phyloP scores from a whole-genome alignment of 805 yeast species.

The Kluyveromyces nonfermentans region DNA sequence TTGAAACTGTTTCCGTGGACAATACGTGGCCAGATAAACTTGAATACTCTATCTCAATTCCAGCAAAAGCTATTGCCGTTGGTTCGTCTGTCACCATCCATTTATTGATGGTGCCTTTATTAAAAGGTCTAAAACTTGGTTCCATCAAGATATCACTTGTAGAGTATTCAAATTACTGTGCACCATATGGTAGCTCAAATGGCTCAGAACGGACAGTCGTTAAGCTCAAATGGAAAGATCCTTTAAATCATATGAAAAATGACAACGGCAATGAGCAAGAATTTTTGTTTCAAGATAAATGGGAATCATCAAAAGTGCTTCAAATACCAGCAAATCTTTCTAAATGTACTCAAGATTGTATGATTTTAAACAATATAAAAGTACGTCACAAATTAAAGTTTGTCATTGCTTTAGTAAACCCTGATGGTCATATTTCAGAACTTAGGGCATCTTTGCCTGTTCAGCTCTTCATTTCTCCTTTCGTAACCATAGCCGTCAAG shows the following conservation, averaged over 20 bases:
- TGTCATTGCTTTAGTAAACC: conserved; percentile 65
- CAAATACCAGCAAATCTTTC: conserved; percentile 65
- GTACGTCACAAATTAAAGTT: conserved; percentile 86
- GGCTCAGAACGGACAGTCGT: conserved; percentile 54
- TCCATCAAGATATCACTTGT: conserved; percentile 56
- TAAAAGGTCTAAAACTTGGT: conserved; percentile 74
- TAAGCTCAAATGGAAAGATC: conserved; percentile 38
- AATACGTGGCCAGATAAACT: conserved; percentile 94
- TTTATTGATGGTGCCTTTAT: conserved; percentile 64
- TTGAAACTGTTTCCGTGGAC: conserved; percentile 89
- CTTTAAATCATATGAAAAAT: conserved; percentile 30
- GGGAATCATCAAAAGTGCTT: conserved; percentile 62
- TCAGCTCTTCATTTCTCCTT: conserved; percentile 67
- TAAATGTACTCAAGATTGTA: conserved; percentile 81
- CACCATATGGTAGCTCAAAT: conserved; percentile 47
- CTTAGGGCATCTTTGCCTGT: conserved; percentile 85
- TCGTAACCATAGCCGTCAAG: conserved; percentile 49
- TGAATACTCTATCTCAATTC: conserved; percentile 79
- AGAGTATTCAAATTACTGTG: conserved; percentile 58
- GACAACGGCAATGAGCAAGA: conserved; percentile 25
- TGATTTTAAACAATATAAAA: conserved; percentile 55
- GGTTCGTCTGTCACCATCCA: conserved; percentile 71
- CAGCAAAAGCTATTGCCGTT: conserved; percentile 81
- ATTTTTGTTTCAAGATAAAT: conserved; percentile 39
- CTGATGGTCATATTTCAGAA: conserved; percentile 91